phyloP scores from a whole-genome alignment of 2,329 filamentous ascomycete genomes.

The Apiospora saccharicola region DNA sequence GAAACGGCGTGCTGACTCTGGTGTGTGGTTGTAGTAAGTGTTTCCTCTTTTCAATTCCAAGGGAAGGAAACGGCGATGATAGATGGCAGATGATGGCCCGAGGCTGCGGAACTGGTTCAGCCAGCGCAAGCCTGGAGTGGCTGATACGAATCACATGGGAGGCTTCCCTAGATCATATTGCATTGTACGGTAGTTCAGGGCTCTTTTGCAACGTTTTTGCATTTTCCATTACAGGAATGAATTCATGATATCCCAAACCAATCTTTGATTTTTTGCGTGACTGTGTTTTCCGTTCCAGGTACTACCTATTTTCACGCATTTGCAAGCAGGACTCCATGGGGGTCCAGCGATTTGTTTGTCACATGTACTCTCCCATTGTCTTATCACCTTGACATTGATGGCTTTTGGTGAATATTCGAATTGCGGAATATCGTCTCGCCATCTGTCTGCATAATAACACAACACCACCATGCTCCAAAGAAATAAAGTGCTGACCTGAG shows the following conservation, averaged over 20 bases:
- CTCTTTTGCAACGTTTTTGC: conserved; percentile 6
- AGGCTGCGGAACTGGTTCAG: not conserved
- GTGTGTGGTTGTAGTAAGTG: conserved; percentile 10
- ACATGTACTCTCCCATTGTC: too few species aligned
- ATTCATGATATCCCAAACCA: not conserved
- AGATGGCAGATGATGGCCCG: not conserved
- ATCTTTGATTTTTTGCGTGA: not conserved
- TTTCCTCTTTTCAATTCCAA: not conserved
- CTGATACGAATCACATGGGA: not conserved
- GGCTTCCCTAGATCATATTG: not conserved
- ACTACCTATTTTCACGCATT: too few species aligned
- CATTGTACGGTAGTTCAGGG: conserved; percentile 19
- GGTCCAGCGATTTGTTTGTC: too few species aligned
- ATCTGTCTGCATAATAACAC: not conserved
- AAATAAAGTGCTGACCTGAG: not conserved
- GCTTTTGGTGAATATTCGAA: not conserved
- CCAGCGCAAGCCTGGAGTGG: conserved; percentile 2
- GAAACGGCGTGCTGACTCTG: not conserved
- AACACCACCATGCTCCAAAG: not conserved
- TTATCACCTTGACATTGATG: not conserved
- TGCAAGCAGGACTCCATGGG: too few species aligned
- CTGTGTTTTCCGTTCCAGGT: too few species aligned
- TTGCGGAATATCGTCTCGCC: not conserved
- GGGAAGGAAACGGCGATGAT: not conserved
- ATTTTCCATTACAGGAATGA: conserved; percentile 13